Conservation (phyloP, 129 eudicot genomes). For the Sambucus nigra region DNA sequence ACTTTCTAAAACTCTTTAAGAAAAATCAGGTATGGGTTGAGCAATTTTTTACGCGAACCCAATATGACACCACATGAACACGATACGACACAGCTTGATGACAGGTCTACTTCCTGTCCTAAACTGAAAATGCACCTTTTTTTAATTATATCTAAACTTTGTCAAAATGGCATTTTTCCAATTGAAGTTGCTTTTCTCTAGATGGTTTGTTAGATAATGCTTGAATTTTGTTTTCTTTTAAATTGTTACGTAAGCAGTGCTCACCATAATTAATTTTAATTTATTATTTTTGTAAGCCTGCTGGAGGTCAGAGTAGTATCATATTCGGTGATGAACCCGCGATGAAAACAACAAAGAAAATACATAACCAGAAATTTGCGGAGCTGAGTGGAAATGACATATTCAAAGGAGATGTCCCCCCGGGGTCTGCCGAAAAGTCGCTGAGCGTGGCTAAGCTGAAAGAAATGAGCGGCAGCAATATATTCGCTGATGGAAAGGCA, state of each 20-base stretch:
- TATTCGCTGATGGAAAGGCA: constrained; percentile 57
- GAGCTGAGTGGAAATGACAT: constrained; percentile 69
- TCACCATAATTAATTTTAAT: neutral
- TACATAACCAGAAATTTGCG: constrained; percentile 58
- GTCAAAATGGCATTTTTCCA: no score
- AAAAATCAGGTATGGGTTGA: no score
- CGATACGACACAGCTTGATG: no score
- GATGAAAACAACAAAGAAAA: constrained; percentile 43
- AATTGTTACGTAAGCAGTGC: no score
- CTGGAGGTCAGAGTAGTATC: constrained; percentile 70
- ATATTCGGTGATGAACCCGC: constrained; percentile 46
- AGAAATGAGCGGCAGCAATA: constrained; percentile 64
- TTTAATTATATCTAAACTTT: no score
- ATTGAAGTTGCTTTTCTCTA: neutral
- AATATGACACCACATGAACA: no score
- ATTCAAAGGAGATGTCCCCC: constrained; percentile 54
- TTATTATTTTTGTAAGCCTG: constrained; percentile 31
- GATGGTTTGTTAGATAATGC: neutral
- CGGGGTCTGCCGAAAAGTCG: constrained; percentile 52
- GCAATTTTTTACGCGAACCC: no score
- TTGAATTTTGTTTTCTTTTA: neutral
- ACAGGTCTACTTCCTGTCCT: no score
- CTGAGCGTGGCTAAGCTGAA: constrained; percentile 50
- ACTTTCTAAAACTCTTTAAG: no score
- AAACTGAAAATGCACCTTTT: no score